Evolutionary conservation across 768 basidiomycete genomes (phyloP).

Genomic region (Macrolepiota dolichaula): DNA sequence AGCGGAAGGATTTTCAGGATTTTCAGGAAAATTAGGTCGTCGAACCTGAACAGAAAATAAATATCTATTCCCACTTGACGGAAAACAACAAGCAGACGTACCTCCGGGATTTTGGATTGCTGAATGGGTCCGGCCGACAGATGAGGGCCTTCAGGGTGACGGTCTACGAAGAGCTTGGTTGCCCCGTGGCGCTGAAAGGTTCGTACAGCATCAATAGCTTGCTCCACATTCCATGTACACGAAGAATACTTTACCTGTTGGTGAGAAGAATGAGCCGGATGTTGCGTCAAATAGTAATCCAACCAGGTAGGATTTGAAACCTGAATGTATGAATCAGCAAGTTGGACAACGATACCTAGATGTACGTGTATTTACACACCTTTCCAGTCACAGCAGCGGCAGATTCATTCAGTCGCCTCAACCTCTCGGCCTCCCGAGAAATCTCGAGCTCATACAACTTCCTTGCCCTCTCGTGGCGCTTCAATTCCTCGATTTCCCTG

Average conservation of each 20-base stretch:
- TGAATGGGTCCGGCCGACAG: not conserved
- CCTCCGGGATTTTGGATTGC: not conserved
- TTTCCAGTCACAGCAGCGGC: not conserved
- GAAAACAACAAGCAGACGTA: not conserved
- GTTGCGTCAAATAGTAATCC: not conserved
- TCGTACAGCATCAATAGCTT: not conserved
- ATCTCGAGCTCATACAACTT: not conserved
- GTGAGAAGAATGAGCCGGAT: not conserved
- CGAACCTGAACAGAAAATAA: not conserved
- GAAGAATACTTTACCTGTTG: not conserved
- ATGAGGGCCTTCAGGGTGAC: not conserved
- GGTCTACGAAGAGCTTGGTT: not conserved
- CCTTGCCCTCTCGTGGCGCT: not conserved
- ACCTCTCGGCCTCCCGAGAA: not conserved
- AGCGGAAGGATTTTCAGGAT: not conserved
- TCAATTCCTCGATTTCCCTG: not conserved
- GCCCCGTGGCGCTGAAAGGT: not conserved
- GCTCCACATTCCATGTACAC: not conserved
- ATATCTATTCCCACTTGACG: not conserved
- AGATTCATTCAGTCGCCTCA: not conserved
- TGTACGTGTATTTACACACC: not conserved
- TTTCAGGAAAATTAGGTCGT: not conserved
- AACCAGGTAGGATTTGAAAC: not conserved
- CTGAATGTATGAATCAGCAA: not conserved
- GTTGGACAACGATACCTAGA: not conserved